Evolutionary conservation across 1,139 yeast species (phyloP), one percentile per base, ranked within the genome.

Genomic region (Zhuliangozyma blackwelliae): DNA sequence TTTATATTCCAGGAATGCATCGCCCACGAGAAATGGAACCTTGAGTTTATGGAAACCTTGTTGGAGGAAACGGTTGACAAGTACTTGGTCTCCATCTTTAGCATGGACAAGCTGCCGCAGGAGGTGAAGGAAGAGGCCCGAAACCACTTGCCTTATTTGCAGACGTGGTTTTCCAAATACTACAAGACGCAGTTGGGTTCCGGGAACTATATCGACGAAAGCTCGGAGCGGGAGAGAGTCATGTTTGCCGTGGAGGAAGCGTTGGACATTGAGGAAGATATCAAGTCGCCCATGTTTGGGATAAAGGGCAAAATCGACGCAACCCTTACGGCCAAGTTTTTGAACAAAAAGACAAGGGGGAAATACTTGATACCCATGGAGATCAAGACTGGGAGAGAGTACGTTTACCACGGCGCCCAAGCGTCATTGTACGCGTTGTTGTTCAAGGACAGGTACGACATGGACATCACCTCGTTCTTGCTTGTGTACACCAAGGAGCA

Each of bases 281-380:
- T 92, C 16, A 82, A 95, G 87, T 87, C 97, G 0, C 96, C 97
- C 0, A 74, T 77, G 52, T 89, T 75, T 64, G 99, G 99, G 0
- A 61, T 94, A n/a, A 80, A 87, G 46, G 99, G 99, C 1, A 77
- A 82, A 51, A 78, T 90, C 11, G 99, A 92, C 61, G 96, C 83
- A 1, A 86, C 96, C 0, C 72, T 89, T 1, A 85, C 84, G 48
- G 84, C 85, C 0, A 58, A 65, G 25, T 50, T 74, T 5, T 46
- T 54, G 25, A 61, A 64, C 5, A 45, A 47, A 5, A 33, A 37
- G 8, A 29, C 39, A 25, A 45, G 41, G 4, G 76, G 75, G 7
- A 71, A 66, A 16, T 69, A 54, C 41, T 68, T 87, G 20, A 72
- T 81, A 1, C 97, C 97, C 0, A 64, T 94, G 63, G 99, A 92